phyloP scores from a whole-genome alignment of 805 yeast species.

The Nakazawaea pomicola region DNA sequence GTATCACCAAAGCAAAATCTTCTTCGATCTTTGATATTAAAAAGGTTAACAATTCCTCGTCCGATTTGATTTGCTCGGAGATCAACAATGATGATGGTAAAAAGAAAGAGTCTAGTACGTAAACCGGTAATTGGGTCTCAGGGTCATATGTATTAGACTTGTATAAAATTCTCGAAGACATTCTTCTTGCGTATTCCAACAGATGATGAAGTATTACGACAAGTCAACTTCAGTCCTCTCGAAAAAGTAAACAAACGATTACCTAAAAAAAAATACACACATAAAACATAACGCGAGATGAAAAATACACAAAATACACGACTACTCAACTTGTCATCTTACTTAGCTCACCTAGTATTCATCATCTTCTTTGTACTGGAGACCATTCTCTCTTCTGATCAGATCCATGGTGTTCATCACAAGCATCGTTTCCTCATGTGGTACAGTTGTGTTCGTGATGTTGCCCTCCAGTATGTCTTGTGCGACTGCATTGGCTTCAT shows the following conservation, averaged over 20 bases:
- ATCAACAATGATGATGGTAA: constrained; percentile 53
- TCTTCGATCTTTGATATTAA: constrained; percentile 6
- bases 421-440: constrained; percentile 40
- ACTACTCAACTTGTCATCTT: too few species aligned
- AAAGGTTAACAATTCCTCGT: constrained; percentile 4
- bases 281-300: neutral
- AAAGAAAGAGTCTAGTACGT: constrained; percentile 77
- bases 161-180: constrained; percentile 39
- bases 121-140: constrained; percentile 61
- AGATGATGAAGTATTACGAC: too few species aligned
- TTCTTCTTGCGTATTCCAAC: neutral
- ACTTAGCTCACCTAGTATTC: neutral
- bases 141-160: constrained; percentile 63
- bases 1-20: constrained; percentile 5
- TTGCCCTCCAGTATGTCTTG: constrained; percentile 36
- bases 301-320: neutral
- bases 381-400: constrained; percentile 37
- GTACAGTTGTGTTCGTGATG: constrained; percentile 26
- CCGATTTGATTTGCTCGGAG: constrained; percentile 4
- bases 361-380: constrained; percentile 37
- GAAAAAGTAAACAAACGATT: constrained; percentile 3
- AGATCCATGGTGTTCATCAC: constrained; percentile 46
- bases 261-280: neutral
- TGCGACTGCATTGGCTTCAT: constrained; percentile 53
- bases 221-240: too few species aligned